Percentiles rank a stretch among this genome's conserved stretches.
Conservation (phyloP, 768 basidiomycete species). For the Tylopilus plumbeoviolaceoides region DNA sequence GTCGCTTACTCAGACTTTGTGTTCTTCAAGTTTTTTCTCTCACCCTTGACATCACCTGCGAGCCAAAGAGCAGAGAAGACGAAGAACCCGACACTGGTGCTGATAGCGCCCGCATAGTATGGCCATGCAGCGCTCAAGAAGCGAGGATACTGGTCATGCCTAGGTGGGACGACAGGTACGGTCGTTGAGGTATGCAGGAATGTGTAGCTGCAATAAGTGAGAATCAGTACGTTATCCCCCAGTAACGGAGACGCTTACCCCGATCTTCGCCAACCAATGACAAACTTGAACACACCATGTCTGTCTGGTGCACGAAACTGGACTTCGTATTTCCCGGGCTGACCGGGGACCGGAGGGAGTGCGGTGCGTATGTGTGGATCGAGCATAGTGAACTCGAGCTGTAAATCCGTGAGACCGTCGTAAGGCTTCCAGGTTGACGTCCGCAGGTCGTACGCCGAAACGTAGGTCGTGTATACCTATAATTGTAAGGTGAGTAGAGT, state of each 20-base stretch:
- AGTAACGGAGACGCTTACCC: conserved; percentile 51
- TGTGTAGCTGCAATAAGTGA: conserved; percentile 50
- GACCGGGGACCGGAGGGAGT: conserved; percentile 52
- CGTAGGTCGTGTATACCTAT: conserved; percentile 69
- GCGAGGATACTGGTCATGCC: conserved; percentile 93
- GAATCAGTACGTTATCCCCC: background rate
- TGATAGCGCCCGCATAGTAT: conserved; percentile 88
- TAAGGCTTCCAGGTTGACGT: conserved; percentile 66
- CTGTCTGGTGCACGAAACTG: conserved; percentile 90
- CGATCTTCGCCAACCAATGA: conserved; percentile 85
- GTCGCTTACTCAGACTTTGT: conserved; percentile 26
- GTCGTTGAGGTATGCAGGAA: conserved; percentile 68
- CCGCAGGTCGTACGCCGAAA: conserved; percentile 63
- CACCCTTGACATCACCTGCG: conserved; percentile 70
- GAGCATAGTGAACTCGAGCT: conserved; percentile 97
- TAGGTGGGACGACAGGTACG: conserved; percentile 86
- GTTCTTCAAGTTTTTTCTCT: conserved; percentile 44
- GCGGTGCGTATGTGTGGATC: conserved; percentile 92
- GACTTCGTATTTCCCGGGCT: conserved; percentile 69
- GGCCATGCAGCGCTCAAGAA: conserved; percentile 97
- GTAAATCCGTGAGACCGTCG: conserved; percentile 71
- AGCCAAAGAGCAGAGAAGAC: conserved; percentile 87
- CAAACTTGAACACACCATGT: conserved; percentile 97
- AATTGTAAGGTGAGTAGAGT: background rate
- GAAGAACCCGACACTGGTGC: conserved; percentile 81